phyloP scores from a whole-genome alignment of 2,329 filamentous ascomycete genomes.

The Gnomoniopsis sp. region DNA sequence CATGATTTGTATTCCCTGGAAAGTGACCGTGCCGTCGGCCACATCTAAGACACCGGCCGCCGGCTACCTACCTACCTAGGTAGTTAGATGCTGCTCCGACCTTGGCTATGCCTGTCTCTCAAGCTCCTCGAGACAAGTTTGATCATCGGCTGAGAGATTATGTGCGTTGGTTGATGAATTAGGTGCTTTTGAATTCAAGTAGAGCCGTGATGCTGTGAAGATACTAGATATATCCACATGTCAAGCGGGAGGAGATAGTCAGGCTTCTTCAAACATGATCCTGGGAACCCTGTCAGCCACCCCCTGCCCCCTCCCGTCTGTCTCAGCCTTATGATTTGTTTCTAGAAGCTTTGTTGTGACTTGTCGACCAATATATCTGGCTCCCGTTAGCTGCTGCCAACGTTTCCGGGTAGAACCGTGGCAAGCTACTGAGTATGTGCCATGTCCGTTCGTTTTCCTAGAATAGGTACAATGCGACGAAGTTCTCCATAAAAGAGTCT shows the following conservation, averaged over 20 bases:
- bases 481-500: too few species aligned
- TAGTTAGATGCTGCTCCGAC: too few species aligned
- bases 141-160: not conserved
- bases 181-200: not conserved
- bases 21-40: not conserved
- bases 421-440: too few species aligned
- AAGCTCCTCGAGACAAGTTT: not conserved
- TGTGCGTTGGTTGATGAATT: not conserved
- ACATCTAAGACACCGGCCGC: not conserved
- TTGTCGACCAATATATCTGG: slow-evolving; percentile 1
- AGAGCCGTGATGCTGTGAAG: not conserved
- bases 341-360: not conserved
- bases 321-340: slow-evolving; percentile 14
- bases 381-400: not conserved
- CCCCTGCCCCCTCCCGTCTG: slow-evolving; percentile 11
- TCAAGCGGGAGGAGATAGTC: not conserved
- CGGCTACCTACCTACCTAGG: too few species aligned
- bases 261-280: not conserved
- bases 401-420: not conserved
- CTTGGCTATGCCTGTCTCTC: not conserved
- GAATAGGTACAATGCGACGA: too few species aligned
- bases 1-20: not conserved
- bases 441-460: too few species aligned
- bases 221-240: too few species aligned
- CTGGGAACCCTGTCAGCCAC: not conserved